These are phyloP conservation scores for Trichosporon coremiiforme DNA, from an alignment of 1,284 basidiomycete genomes.

Conservation along the genomic window DNA sequence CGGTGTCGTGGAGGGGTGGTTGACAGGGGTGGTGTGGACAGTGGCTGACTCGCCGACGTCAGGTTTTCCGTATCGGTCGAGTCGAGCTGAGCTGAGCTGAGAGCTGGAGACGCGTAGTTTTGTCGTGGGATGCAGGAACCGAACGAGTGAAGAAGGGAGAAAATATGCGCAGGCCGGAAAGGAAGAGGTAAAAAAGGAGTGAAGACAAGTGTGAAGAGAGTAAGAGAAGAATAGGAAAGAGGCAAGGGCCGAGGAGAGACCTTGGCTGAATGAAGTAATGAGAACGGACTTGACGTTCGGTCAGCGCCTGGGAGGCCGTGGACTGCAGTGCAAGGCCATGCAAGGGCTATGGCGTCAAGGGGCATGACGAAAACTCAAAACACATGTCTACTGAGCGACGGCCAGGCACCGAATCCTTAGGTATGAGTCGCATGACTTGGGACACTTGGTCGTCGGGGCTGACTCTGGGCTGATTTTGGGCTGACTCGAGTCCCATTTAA, in stretches of 20 bases:
- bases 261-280: constrained; percentile 10
- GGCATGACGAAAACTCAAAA: constrained; percentile 5
- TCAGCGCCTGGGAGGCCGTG: background rate
- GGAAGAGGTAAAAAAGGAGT: background rate
- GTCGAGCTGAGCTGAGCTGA: background rate
- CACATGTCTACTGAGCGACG: constrained; percentile 14
- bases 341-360: background rate
- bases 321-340: background rate
- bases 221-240: background rate
- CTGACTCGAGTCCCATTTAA: background rate
- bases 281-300: constrained; percentile 4
- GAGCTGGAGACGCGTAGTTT: background rate
- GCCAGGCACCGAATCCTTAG: background rate
- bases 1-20: background rate
- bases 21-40: background rate
- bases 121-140: background rate
- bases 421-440: constrained; percentile 7
- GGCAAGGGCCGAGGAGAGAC: background rate
- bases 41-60: background rate
- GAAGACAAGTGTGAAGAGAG: background rate
- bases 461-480: no score
- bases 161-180: background rate
- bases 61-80: background rate
- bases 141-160: constrained; percentile 2
- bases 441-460: background rate